Evolutionary conservation across 148 eudicot genomes (phyloP).

Genomic region (Rhododendron mucronatum): DNA sequence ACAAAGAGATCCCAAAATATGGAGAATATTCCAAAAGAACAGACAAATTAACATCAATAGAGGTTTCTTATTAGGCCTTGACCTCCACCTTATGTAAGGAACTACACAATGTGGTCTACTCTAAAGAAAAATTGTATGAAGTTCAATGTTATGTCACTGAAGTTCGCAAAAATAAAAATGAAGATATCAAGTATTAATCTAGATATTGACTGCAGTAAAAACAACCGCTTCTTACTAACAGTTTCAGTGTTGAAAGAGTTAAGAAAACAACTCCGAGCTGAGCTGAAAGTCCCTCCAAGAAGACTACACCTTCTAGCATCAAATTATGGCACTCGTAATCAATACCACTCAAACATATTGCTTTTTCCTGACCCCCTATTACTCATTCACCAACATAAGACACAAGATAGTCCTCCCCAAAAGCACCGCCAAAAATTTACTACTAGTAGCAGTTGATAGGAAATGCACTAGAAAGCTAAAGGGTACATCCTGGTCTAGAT

Average conservation of each 20-base stretch:
- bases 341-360: neutral
- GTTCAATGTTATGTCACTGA: neutral
- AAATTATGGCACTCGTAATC: neutral
- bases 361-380: neutral
- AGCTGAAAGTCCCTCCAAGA: neutral
- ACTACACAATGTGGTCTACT: neutral
- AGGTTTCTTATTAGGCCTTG: neutral
- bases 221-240: neutral
- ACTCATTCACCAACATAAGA: neutral
- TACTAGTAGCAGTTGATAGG: neutral
- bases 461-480: neutral
- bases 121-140: slow-evolving; percentile 1
- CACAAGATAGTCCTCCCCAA: neutral
- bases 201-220: neutral
- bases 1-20: neutral
- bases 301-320: neutral
- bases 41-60: neutral
- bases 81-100: neutral
- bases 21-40: neutral
- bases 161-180: neutral
- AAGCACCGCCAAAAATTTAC: neutral
- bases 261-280: neutral
- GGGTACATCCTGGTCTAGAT: neutral
- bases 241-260: neutral
- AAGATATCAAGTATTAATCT: neutral